Base-by-base conservation (phyloP, 164 flowering plant genomes). In the Cinnamomum chago region DNA sequence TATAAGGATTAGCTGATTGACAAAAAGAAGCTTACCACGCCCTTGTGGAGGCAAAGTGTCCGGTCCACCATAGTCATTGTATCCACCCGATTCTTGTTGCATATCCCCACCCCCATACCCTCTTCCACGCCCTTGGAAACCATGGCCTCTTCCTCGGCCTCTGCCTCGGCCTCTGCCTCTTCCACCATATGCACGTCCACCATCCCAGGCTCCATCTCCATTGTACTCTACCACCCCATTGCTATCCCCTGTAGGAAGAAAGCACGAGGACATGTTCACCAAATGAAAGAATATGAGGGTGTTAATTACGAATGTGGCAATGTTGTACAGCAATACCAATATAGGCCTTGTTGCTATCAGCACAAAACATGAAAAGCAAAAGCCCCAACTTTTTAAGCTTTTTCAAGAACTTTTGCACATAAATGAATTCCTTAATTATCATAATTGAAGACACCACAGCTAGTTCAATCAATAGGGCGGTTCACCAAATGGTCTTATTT, bases 101-200 rank as follows among this genome's bases (percentile, higher is more conserved):
- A 82, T 77, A 64, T 80, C 78, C 20, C 82, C 85, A 73, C 83
- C 83, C 71, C 83, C 84, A 76, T 81, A 83, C 13, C 83, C 85
- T 70, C 88, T 81, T 74, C 86, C 86, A 72, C 83, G 81, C 3
- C 88, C 88, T 71, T 84, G 83, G 66, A 73, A 80, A 30, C 78
- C 71, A 50, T 83, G 85, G 24, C 87, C 83, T 72, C 86, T 82
- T 66, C 88, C 88, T 65, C 88, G 85, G 24, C 87, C 83, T 72
- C 86, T 81, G 58, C 88, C 88, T 65, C 88, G 81, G 11, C 85
- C 87, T 79, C 84, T 65, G 30, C 81, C 87, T 52, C 86, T 73
- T 50, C 86, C 86, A 71, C 84, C 88, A 80, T 76, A 81, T 0
- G 85, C 83, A 40, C 83, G 83, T 5, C 80, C 82, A 73, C 81